A percentile compares a stretch with the other conserved stretches of the same genome.
Evolutionary conservation across 1,284 basidiomycete genomes (phyloP).

Genomic region (Xerocomus amazonicus): DNA sequence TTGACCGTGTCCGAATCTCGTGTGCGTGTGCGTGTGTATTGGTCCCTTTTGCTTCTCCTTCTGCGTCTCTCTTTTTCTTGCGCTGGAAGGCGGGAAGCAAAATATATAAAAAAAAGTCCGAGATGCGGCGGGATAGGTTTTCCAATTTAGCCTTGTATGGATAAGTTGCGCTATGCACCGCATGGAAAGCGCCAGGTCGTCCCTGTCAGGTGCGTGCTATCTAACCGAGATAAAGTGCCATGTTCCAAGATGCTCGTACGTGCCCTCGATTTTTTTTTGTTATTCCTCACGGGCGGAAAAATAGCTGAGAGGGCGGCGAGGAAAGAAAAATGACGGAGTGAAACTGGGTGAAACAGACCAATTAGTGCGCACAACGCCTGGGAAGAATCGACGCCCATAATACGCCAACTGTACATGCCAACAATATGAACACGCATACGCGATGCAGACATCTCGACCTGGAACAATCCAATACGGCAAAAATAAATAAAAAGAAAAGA

Average conservation of each 20-base stretch:
- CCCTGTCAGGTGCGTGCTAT: neutral
- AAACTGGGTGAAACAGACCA: neutral
- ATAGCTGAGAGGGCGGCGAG: too few species aligned
- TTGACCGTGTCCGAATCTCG: too few species aligned
- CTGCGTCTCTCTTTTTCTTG: neutral
- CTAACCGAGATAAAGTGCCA: neutral
- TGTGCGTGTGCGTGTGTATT: conserved; percentile 10
- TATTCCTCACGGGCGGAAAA: neutral
- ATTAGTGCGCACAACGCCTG: neutral
- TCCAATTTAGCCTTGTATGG: conserved; percentile 23
- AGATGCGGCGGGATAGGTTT: conserved; percentile 3
- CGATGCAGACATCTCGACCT: neutral
- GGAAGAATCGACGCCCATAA: neutral
- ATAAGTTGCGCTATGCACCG: conserved; percentile 3
- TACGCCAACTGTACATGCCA: neutral
- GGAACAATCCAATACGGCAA: too few species aligned
- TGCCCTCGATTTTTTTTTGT: too few species aligned
- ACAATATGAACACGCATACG: neutral
- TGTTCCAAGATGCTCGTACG: too few species aligned
- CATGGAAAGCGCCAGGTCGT: conserved; percentile 1
- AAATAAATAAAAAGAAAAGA: neutral
- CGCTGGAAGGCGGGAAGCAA: conserved; percentile 3
- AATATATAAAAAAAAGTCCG: neutral
- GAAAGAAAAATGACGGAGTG: neutral
- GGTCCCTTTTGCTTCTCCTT: neutral